Conservation (phyloP, 129 eudicot species). For the Erigeron canadensis region DNA sequence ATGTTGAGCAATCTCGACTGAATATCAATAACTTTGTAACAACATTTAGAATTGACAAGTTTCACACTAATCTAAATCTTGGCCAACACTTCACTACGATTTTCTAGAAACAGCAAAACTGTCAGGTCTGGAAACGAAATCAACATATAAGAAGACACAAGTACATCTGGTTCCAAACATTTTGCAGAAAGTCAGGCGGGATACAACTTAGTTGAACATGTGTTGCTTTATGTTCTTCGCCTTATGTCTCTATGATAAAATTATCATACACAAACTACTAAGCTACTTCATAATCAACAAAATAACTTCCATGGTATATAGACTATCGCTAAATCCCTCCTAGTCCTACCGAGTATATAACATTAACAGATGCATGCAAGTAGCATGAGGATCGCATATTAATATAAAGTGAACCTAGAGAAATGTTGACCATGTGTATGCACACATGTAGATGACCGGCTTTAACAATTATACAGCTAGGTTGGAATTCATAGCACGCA, state of each 20-base stretch:
- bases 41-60: background rate
- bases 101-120: background rate
- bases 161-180: background rate
- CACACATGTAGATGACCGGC: too few relatives aligned
- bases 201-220: background rate
- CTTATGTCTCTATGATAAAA: slow-evolving; percentile 24
- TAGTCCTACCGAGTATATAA: too few relatives aligned
- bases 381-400: too few relatives aligned
- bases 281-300: background rate
- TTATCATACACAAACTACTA: background rate
- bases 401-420: too few relatives aligned
- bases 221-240: slow-evolving; percentile 18
- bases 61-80: background rate
- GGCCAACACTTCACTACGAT: background rate
- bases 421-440: too few relatives aligned
- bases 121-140: background rate
- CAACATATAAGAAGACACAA: background rate
- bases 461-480: too few relatives aligned
- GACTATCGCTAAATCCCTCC: background rate
- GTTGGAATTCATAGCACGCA: too few relatives aligned
- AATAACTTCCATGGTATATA: background rate
- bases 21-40: background rate
- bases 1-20: background rate
- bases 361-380: too few relatives aligned
- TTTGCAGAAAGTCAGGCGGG: background rate